phyloP scores from a whole-genome alignment of 1,284 basidiomycete species.

The Ceratobasidium sp. region DNA sequence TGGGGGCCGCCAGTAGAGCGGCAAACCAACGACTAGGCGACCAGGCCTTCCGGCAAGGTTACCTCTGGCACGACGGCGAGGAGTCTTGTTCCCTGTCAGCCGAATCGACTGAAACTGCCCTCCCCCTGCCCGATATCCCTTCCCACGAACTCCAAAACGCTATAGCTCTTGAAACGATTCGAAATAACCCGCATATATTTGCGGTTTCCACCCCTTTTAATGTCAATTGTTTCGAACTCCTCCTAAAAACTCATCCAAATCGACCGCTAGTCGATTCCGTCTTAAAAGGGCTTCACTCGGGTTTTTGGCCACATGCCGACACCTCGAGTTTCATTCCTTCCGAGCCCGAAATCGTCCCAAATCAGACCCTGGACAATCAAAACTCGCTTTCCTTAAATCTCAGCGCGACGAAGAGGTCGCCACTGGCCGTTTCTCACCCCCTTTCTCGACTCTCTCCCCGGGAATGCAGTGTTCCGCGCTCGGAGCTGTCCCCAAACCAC shows the following conservation, averaged over 20 bases:
- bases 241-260: slow-evolving; percentile 52
- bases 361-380: slow-evolving; percentile 30
- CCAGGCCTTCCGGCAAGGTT: slow-evolving; percentile 15
- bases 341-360: slow-evolving; percentile 45
- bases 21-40: background rate
- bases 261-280: slow-evolving; percentile 50
- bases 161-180: slow-evolving; percentile 16
- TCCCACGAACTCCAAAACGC: slow-evolving; percentile 15
- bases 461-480: slow-evolving; percentile 56
- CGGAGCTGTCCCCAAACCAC: slow-evolving; percentile 53
- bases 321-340: slow-evolving; percentile 43
- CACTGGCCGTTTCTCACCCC: slow-evolving; percentile 49
- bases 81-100: slow-evolving; percentile 32
- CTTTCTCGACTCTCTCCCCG: slow-evolving; percentile 53
- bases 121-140: slow-evolving; percentile 28
- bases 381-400: slow-evolving; percentile 44
- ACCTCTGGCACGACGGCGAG: slow-evolving; percentile 14
- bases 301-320: slow-evolving; percentile 55
- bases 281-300: slow-evolving; percentile 47
- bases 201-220: slow-evolving; percentile 51
- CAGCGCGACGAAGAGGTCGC: slow-evolving; percentile 50
- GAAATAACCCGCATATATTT: slow-evolving; percentile 47
- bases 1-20: slow-evolving; percentile 1
- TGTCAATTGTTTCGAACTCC: too few relatives aligned
- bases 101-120: slow-evolving; percentile 42